Conservation (phyloP, 345 rosid species). For the Dovyalis caffra region DNA sequence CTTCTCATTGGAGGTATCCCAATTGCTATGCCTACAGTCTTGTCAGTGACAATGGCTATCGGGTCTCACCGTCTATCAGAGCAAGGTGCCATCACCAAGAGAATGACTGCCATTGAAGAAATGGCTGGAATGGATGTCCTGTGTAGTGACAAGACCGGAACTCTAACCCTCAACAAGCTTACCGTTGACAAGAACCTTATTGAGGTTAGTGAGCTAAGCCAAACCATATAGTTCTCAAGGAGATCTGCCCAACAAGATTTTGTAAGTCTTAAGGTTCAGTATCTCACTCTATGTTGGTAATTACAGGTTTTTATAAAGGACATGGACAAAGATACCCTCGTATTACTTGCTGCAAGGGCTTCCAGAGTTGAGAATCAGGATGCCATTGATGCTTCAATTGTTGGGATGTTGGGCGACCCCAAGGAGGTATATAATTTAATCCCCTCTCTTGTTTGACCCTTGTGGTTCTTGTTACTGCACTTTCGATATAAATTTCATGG, state of each 20-base stretch:
- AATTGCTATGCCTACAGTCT: slow-evolving; percentile 95
- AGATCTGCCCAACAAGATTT: neutral
- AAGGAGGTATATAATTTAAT: slow-evolving; percentile 46
- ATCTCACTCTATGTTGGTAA: slow-evolving; percentile 5
- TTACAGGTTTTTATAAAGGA: slow-evolving; percentile 51
- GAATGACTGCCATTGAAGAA: slow-evolving; percentile 99
- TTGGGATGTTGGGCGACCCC: slow-evolving; percentile 79
- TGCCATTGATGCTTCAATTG: slow-evolving; percentile 93
- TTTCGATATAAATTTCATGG: neutral
- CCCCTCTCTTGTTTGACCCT: neutral
- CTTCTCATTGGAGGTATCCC: slow-evolving; percentile 98
- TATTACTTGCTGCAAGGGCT: slow-evolving; percentile 79
- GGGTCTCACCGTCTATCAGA: slow-evolving; percentile 87
- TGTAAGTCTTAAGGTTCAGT: neutral
- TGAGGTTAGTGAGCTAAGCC: slow-evolving; percentile 50
- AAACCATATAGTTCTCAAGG: neutral
- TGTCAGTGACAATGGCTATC: slow-evolving; percentile 97
- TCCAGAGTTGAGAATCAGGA: slow-evolving; percentile 93
- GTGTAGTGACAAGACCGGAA: slow-evolving; percentile 96
- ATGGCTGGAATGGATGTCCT: slow-evolving; percentile 99
- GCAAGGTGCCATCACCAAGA: slow-evolving; percentile 96
- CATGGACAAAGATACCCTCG: slow-evolving; percentile 49
- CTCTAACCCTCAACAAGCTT: slow-evolving; percentile 93
- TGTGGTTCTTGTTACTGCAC: neutral
- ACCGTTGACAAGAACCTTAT: slow-evolving; percentile 77